Evolutionary conservation across 1,139 yeast genomes (phyloP), one percentile per base, ranked within the genome.

Genomic region (Debaryomyces fabryi): DNA sequence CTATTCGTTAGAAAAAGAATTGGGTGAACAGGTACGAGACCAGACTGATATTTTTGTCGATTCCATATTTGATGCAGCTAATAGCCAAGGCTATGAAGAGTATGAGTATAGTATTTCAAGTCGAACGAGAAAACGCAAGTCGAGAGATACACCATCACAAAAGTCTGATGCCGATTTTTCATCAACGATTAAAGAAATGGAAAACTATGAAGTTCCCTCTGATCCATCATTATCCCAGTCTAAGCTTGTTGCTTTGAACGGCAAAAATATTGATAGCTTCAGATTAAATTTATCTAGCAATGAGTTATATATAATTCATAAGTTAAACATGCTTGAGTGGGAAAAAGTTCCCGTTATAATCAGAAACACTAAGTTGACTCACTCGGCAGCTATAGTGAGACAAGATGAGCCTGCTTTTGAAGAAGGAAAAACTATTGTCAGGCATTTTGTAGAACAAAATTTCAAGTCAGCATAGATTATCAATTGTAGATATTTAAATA

Each of bases 351-450:
- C 95, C 0, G 76, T 88, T 25, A 76, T 86, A 51, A 85, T 89
- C 46, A 76, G 86, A 40, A 70, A 78, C 30, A 84, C 93, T 3
- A 76, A 76, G 45, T 79, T 83, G 44, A 78, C 95, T 0, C 96
- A 89, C 60, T 90, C 96, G 2, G 96, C 93, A 2, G 85, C 89
- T 1, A 86, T 89, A 50, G 88, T 85, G 35, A 76, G 96, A 48
- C 79, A 76, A 50, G 67, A 67, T 12, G 79, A 79, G 33, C 76
- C 78, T 20, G 65, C 72, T 20, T 82, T 78, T 51, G 80, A 70
- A 30, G 96, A 89, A 63, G 96, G 96, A 0, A 79, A 82, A 58
- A 62, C 73, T 1, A 88, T 86, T 3, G 79, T 89, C 16, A 65
- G 67, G 37, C 96, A 89, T 63, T 85, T 88, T 75, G 68, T 85